Conservation (phyloP, 2,329 filamentous ascomycete genomes). For the Exophiala aquamarina region DNA sequence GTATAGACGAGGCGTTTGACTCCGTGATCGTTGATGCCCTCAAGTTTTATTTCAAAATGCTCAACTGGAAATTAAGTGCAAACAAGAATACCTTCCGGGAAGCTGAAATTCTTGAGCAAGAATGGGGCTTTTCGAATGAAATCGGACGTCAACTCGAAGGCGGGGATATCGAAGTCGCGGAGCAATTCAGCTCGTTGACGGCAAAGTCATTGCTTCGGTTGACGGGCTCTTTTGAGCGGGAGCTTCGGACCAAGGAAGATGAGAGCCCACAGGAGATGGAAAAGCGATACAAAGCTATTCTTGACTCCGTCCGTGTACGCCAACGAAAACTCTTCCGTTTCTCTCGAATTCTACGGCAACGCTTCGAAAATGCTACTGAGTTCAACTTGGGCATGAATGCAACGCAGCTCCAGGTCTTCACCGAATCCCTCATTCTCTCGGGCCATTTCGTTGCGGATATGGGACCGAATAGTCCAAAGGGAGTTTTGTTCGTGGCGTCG, state of each 20-base stretch:
- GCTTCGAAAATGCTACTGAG: conserved; percentile 95
- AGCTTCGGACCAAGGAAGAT: conserved; percentile 79
- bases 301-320: conserved; percentile 93
- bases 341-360: conserved; percentile 82
- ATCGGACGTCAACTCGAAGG: conserved; percentile 88
- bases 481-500: conserved; percentile 81
- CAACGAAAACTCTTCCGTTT: conserved; percentile 97
- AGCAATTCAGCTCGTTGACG: conserved; percentile 90
- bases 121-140: conserved; percentile 96
- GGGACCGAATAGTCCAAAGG: conserved; percentile 67
- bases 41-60: conserved; percentile 97
- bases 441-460: conserved; percentile 81
- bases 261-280: conserved; percentile 88
- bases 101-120: conserved; percentile 92
- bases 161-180: conserved; percentile 93
- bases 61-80: conserved; percentile 95
- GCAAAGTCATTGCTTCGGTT: conserved; percentile 88
- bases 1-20: conserved; percentile 96
- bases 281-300: conserved; percentile 90
- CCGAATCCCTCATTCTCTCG: conserved; percentile 75
- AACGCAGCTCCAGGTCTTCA: conserved; percentile 71
- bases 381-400: conserved; percentile 78
- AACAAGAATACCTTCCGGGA: conserved; percentile 99
- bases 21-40: conserved; percentile 86
- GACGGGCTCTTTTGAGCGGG: conserved; percentile 86